Evolutionary conservation across 2,329 filamentous ascomycete genomes (phyloP).

Genomic region (Thyridium curvatum): DNA sequence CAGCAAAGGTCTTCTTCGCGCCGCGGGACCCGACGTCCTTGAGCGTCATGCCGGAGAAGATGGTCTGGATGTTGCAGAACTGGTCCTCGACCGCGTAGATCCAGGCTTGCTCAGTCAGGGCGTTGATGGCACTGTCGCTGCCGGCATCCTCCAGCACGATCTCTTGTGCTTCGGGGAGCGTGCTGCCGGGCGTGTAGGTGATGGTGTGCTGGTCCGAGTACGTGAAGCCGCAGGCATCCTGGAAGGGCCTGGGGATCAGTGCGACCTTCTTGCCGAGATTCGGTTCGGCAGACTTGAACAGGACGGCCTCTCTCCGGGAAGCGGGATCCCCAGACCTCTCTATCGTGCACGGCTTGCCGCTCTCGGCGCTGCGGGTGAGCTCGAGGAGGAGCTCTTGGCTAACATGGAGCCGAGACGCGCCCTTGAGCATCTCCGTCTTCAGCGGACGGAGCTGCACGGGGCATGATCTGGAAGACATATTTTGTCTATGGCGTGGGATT

Average conservation of each 20-base stretch:
- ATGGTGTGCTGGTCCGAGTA: constrained; percentile 61
- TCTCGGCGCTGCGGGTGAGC: constrained; percentile 11
- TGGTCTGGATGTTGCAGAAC: constrained; percentile 46
- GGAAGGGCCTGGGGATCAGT: constrained; percentile 66
- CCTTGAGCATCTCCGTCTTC: background rate
- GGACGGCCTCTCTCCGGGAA: constrained; percentile 7
- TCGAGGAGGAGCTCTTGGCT: constrained; percentile 12
- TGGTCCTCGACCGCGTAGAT: constrained; percentile 10
- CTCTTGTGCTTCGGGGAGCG: constrained; percentile 47
- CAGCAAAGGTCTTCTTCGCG: constrained; percentile 54
- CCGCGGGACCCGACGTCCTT: constrained; percentile 54
- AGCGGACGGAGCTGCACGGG: too few relatives aligned
- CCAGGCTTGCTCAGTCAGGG: background rate
- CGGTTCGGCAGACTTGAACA: constrained; percentile 5
- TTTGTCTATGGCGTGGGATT: too few relatives aligned
- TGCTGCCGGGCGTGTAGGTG: constrained; percentile 45
- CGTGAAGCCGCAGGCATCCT: constrained; percentile 65
- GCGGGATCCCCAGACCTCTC: constrained; percentile 4
- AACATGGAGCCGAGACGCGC: constrained; percentile 6
- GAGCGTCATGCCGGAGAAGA: constrained; percentile 61
- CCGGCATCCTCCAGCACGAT: constrained; percentile 57
- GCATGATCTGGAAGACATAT: too few relatives aligned
- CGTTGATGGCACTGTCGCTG: constrained; percentile 17
- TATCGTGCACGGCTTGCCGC: constrained; percentile 9
- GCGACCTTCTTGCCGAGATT: constrained; percentile 16